A percentile compares a stretch with the other conserved stretches of the same genome.
These are phyloP conservation scores for Lathyrus tuberosus DNA, from an alignment of 306 rosid genomes.

Conservation along the genomic window DNA sequence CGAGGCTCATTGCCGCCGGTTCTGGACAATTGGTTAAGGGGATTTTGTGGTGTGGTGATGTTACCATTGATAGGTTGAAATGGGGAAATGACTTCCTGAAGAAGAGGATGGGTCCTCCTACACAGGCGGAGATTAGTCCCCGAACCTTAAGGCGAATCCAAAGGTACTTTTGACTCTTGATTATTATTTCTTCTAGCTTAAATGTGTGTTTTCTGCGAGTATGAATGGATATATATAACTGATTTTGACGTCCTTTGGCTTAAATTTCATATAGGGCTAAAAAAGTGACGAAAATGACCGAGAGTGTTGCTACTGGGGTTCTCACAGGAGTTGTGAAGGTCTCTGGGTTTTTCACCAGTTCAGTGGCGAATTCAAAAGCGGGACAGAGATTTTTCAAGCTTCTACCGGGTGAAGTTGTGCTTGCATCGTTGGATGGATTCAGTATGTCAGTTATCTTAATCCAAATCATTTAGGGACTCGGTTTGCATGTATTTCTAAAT, in stretches of 20 bases:
- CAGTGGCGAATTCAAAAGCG: constrained; percentile 68
- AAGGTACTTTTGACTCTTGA: constrained; percentile 48
- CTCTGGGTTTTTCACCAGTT: constrained; percentile 73
- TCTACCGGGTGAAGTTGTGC: constrained; percentile 84
- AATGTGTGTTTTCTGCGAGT: not conserved
- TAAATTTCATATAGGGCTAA: constrained; percentile 67
- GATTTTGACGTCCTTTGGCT: constrained; percentile 28
- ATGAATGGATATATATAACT: constrained; percentile 8
- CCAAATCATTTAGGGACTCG: constrained; percentile 2
- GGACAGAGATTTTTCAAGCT: constrained; percentile 75
- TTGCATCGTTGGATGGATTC: constrained; percentile 95
- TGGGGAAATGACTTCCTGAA: constrained; percentile 87
- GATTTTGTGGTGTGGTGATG: constrained; percentile 96
- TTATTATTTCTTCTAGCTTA: not conserved
- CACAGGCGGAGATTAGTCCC: constrained; percentile 60
- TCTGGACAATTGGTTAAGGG: constrained; percentile 81
- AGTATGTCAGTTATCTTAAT: constrained; percentile 56
- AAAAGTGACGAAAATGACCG: constrained; percentile 78
- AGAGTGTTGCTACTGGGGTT: constrained; percentile 84
- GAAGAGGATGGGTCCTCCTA: constrained; percentile 52
- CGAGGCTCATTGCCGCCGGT: constrained; percentile 72
- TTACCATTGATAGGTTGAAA: constrained; percentile 81
- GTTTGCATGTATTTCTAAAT: constrained; percentile 1
- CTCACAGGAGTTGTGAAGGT: constrained; percentile 87
- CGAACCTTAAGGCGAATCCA: constrained; percentile 71